Conservation (phyloP, 495 filamentous ascomycete species). For the Talaromyces stipitatus region DNA sequence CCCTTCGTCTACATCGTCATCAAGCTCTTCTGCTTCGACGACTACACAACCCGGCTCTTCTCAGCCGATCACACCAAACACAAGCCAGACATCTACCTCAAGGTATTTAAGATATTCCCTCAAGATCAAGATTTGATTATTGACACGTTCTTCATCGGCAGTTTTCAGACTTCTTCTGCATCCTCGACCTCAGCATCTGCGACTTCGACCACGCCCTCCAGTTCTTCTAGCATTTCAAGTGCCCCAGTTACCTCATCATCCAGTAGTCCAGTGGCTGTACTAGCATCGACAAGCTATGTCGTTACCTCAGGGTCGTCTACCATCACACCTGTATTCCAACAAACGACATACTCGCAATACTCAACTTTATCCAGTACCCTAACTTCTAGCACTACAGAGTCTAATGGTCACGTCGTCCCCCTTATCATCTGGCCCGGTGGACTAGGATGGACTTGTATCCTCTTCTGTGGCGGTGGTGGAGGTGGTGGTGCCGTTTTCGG, state of each 20-base stretch:
- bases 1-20: not conserved
- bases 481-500: not conserved
- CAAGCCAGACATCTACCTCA: not conserved
- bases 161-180: not conserved
- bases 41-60: not conserved
- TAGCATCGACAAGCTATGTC: not conserved
- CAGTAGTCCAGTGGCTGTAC: not conserved
- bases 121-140: not conserved
- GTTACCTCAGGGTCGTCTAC: not conserved
- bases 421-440: not conserved
- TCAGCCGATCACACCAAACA: not conserved
- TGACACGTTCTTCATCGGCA: not conserved
- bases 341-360: not conserved
- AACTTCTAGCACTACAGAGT: not conserved
- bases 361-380: not conserved
- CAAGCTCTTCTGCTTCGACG: not conserved
- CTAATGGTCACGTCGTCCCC: not conserved
- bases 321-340: not conserved
- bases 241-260: not conserved
- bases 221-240: not conserved
- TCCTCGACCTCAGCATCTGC: not conserved
- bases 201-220: no score
- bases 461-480: not conserved
- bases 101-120: not conserved
- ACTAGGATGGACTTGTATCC: not conserved